These are phyloP conservation scores for Geoglossum glabrum DNA, from an alignment of 495 filamentous ascomycete genomes.

Conservation along the genomic window DNA sequence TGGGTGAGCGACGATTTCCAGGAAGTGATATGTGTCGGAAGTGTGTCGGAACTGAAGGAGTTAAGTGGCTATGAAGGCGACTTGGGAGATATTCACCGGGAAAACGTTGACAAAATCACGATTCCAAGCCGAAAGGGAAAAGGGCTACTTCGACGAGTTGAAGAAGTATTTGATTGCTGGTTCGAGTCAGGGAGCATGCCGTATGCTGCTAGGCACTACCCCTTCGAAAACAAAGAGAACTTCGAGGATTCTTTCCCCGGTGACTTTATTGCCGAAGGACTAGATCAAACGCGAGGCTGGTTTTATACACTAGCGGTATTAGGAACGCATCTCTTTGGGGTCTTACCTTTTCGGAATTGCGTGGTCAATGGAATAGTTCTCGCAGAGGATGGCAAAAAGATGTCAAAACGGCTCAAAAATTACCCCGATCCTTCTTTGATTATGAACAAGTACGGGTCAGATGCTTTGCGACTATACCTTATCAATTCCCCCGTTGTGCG, in stretches of 20 bases:
- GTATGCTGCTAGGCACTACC: conserved; percentile 82
- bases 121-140: conserved; percentile 87
- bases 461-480: conserved; percentile 83
- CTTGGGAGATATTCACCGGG: conserved; percentile 77
- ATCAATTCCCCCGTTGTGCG: conserved; percentile 96
- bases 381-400: conserved; percentile 94
- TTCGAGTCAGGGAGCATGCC: conserved; percentile 92
- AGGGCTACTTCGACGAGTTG: conserved; percentile 57
- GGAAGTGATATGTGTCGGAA: conserved; percentile 76
- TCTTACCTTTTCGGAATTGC: conserved; percentile 86
- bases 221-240: conserved; percentile 74
- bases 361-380: conserved; percentile 94
- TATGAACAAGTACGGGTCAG: conserved; percentile 78
- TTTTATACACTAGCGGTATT: conserved; percentile 89
- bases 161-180: conserved; percentile 98
- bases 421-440: conserved; percentile 79
- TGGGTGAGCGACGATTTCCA: conserved; percentile 81
- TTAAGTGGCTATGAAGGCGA: conserved; percentile 73
- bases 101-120: conserved; percentile 90
- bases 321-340: conserved; percentile 76
- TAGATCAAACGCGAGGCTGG: conserved; percentile 92
- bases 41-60: conserved; percentile 66
- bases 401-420: conserved; percentile 96
- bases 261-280: conserved; percentile 91
- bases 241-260: conserved; percentile 76